A percentile compares a stretch with the other conserved stretches of the same genome.
phyloP scores from a whole-genome alignment of 257 asterid genomes.

The Solanum clarkiae region DNA sequence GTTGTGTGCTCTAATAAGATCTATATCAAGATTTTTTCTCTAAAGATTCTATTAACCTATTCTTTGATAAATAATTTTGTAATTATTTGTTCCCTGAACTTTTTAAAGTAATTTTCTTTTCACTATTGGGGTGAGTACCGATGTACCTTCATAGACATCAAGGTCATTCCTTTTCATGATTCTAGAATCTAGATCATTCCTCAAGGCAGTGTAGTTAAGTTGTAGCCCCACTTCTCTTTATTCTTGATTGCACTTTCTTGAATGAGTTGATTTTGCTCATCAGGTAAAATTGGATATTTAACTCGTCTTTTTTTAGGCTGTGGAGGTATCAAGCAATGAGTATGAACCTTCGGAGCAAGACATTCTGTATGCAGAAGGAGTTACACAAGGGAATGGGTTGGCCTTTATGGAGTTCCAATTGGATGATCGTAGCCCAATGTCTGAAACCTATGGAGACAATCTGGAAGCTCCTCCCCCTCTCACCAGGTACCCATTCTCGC shows the following conservation, averaged over 20 bases:
- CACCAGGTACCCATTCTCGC: conserved; percentile 35
- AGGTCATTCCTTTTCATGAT: neutral
- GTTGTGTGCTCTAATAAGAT: neutral
- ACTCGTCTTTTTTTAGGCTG: conserved; percentile 41
- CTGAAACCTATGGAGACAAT: conserved; percentile 71
- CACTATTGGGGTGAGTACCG: neutral
- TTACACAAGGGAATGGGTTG: conserved; percentile 87
- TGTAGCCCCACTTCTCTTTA: neutral
- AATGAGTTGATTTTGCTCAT: neutral
- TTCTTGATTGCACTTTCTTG: neutral
- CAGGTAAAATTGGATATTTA: neutral
- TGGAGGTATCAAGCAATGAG: conserved; percentile 89
- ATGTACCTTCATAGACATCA: neutral
- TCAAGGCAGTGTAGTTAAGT: neutral
- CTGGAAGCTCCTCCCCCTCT: conserved; percentile 60
- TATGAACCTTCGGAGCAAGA: conserved; percentile 90
- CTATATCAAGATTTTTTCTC: neutral
- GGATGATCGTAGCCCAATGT: conserved; percentile 95
- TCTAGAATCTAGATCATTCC: neutral
- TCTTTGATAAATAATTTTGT: neutral
- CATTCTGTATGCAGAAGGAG: conserved; percentile 87
- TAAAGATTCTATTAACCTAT: neutral
- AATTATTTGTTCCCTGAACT: neutral
- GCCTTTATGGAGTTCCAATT: conserved; percentile 88
- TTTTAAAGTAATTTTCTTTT: neutral